phyloP scores from a whole-genome alignment of 495 filamentous ascomycete genomes.

The Penicillium mononematosum region DNA sequence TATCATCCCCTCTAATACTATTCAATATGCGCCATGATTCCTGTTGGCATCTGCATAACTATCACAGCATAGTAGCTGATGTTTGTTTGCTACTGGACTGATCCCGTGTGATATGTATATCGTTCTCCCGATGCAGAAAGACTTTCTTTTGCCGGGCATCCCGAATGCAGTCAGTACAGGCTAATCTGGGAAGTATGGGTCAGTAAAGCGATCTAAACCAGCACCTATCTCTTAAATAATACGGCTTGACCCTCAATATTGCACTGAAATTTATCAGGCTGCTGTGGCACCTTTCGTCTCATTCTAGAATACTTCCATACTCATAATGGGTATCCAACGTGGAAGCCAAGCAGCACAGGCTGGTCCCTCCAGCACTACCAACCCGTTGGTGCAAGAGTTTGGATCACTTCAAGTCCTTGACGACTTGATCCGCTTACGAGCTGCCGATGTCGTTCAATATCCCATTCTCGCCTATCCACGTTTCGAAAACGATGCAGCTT shows the following conservation, averaged over 20 bases:
- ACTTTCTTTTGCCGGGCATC: conserved; percentile 11
- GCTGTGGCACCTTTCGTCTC: not conserved
- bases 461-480: conserved; percentile 54
- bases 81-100: not conserved
- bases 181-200: not conserved
- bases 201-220: not conserved
- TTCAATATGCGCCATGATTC: not conserved
- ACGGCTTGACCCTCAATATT: not conserved
- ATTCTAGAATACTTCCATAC: not conserved
- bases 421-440: conserved; percentile 51
- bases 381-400: conserved; percentile 31
- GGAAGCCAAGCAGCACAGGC: conserved; percentile 16
- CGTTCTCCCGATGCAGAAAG: conserved; percentile 14
- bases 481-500: conserved; percentile 31
- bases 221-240: not conserved
- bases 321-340: conserved; percentile 34
- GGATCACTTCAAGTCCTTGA: conserved; percentile 44
- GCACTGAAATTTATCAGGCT: not conserved
- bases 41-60: not conserved
- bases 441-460: conserved; percentile 46
- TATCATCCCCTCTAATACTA: not conserved
- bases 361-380: conserved; percentile 13
- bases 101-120: conserved; percentile 3
- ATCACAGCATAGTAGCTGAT: not conserved
- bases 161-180: conserved; percentile 23